These are phyloP conservation scores for Mucor circinelloides DNA, from an alignment of 371 early-diverging fungal species.

Conservation along the genomic window DNA sequence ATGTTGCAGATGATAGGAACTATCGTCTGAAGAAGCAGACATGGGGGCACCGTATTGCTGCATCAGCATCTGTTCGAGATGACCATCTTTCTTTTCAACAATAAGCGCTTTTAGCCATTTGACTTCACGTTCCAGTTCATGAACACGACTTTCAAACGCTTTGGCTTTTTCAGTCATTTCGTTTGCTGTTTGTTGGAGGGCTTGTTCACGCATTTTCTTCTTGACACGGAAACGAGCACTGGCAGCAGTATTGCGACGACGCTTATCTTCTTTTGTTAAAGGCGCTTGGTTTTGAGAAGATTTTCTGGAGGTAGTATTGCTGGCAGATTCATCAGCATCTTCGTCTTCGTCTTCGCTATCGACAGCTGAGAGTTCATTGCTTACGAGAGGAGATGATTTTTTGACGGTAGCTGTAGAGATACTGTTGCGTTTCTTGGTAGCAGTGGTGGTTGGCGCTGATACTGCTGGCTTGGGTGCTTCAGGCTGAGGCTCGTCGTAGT, in stretches of 20 bases:
- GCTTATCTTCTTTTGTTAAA: constrained; percentile 79
- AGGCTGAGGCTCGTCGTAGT: not conserved
- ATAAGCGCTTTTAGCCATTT: constrained; percentile 88
- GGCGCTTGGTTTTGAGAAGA: not conserved
- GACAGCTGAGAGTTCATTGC: not conserved
- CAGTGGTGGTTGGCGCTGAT: not conserved
- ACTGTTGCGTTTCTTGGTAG: constrained; percentile 4
- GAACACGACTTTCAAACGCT: constrained; percentile 69
- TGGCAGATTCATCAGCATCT: not conserved
- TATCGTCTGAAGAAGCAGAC: not conserved
- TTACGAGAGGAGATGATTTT: not conserved
- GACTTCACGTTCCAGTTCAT: constrained; percentile 88
- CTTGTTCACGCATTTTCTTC: constrained; percentile 89
- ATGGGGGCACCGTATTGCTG: constrained; percentile 6
- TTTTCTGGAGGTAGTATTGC: not conserved
- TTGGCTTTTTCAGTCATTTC: constrained; percentile 83
- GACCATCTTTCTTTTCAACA: constrained; percentile 71
- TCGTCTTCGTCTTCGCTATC: constrained; percentile 2
- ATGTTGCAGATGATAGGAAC: not conserved
- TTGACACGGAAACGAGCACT: constrained; percentile 95
- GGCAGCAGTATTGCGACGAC: constrained; percentile 92
- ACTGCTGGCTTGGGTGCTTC: not conserved
- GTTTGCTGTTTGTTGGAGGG: constrained; percentile 78
- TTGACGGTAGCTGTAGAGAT: not conserved
- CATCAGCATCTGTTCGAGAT: constrained; percentile 27